Evolutionary conservation across 176 grass and related monocot genomes (phyloP), one percentile per base, ranked within the genome.

Genomic region (Themeda triandra): DNA sequence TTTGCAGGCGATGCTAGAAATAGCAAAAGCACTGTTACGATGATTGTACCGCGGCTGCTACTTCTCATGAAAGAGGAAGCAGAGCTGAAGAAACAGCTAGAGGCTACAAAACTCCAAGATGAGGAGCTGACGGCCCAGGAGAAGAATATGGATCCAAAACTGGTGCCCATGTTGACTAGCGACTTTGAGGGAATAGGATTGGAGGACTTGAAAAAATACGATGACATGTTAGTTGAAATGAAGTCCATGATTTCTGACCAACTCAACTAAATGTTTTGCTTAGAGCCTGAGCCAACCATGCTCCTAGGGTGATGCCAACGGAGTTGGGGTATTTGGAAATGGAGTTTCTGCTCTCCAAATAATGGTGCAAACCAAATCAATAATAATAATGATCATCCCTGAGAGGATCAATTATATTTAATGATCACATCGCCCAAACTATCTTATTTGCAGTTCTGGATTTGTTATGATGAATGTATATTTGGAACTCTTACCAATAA

Each of bases 1-100:
- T 58, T 58, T 58, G 13, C n/a, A 81, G 66, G 44, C 36, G 30
- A 81, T 81, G 64, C 78, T 69, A 54, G 48, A 46, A 69, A 53
- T 37, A 81, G 64, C 64, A 51, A 53, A 69, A 12, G 21, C 63
- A 51, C 28, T 33, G n/a, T 10, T 48, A 68, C 5, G 8, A 54
- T 17, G 7, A 25, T 3, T 51, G 19, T 7, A 49, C 1, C 54
- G 30, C 78, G 54, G 27, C 32, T 33, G 32, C 32, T 33, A 33
- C 32, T 33, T 33, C 32, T 33, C 32, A 33, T 33, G 32, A 33
- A 17, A 36, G 13, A 54, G 30, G 45, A 69, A 69, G 64, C 64
- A 56, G 9, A 58, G 31, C 46, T 58, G n/a, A 15, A 40, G 65
- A 40, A 81, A 17, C 9, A 58, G 32, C 0, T 81, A 54, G 66